Evolutionary conservation across 1,139 yeast species (phyloP), one percentile per base, ranked within the genome.

Genomic region (Diutina mesorugosa): DNA sequence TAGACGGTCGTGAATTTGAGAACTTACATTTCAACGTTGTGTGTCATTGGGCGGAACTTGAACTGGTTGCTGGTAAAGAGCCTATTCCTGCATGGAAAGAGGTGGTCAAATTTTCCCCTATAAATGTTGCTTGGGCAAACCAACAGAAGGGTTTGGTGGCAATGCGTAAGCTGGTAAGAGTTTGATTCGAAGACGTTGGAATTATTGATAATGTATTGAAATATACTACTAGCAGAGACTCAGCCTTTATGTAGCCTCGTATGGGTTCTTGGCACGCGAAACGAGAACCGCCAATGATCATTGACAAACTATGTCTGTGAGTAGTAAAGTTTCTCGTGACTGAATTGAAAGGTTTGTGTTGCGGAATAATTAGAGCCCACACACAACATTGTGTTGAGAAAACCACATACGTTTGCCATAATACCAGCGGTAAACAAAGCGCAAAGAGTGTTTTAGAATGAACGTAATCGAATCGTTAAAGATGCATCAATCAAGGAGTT

Each of bases 11-110:
- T 54, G 65, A n/a, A 9, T 18, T 67, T 6, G 71, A 72, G 57
- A 66, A 68, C 45, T 67, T 89, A 58, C 85, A 85, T 1, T 73
- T 88, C 1, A 69, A 72, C 9, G 75, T 88, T 4, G 73, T 78
- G 32, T 89, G 96, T 65, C 80, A 72, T 63, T 88, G 95, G 95
- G 85, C 87, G 10, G 95, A 88, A 61, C 78, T 80, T 64, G 67
- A 67, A 6, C 53, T 60, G 9, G 56, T 60, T 14, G 54, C 61
- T 14, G 62, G 62, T 1, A 83, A 79, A 51, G 72, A 72, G 4
- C 48, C 52, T 18, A 69, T 88, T 3, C 91, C 95, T 0, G 90
- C 93, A 1, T 82, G 76, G 61, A 82, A 80, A 58, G 96, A 89
- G 64, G 66, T 87, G 51, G 64, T 84, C 55, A 78, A 80, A 60